Conservation (phyloP, 108 stramenopile genomes). For the Mediolabrus comicus region DNA sequence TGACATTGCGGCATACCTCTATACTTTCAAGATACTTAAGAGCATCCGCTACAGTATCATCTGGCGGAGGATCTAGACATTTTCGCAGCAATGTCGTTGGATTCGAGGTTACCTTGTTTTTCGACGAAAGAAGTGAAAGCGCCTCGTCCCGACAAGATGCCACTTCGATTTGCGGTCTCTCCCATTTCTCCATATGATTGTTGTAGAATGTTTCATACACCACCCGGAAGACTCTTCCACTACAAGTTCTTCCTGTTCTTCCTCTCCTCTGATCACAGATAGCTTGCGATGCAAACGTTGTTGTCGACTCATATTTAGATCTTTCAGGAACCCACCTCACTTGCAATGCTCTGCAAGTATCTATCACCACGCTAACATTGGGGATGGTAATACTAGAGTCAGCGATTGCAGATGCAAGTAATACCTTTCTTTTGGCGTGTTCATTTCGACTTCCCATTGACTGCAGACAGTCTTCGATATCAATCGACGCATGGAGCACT, state of each 20-base stretch:
- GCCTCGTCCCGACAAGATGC: constrained; percentile 46
- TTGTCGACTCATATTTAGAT: constrained; percentile 13
- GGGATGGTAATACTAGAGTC: constrained; percentile 54
- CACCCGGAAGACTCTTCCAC: constrained; percentile 46
- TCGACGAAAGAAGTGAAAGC: constrained; percentile 27
- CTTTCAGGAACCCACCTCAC: constrained; percentile 38
- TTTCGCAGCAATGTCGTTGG: constrained; percentile 21
- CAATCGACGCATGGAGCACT: constrained; percentile 47
- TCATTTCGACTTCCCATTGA: constrained; percentile 14
- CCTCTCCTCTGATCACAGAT: constrained; percentile 54
- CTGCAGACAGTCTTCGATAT: constrained; percentile 43
- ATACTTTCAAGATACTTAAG: constrained; percentile 40
- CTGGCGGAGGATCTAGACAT: constrained; percentile 45
- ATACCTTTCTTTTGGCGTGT: constrained; percentile 12
- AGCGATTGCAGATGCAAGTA: constrained; percentile 59
- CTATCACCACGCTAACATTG: constrained; percentile 50
- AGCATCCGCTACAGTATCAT: constrained; percentile 21
- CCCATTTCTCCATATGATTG: constrained; percentile 23
- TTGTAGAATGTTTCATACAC: constrained; percentile 32
- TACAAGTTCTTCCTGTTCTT: constrained; percentile 50
- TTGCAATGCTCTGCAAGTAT: constrained; percentile 47
- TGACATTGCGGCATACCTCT: constrained; percentile 20
- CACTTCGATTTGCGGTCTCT: constrained; percentile 31
- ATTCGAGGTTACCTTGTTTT: constrained; percentile 32
- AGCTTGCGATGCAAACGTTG: constrained; percentile 36